Evolutionary conservation across 164 flowering plant species (phyloP), one percentile per base, ranked within the genome.

Genomic region (Aristolochia fimbriata): DNA sequence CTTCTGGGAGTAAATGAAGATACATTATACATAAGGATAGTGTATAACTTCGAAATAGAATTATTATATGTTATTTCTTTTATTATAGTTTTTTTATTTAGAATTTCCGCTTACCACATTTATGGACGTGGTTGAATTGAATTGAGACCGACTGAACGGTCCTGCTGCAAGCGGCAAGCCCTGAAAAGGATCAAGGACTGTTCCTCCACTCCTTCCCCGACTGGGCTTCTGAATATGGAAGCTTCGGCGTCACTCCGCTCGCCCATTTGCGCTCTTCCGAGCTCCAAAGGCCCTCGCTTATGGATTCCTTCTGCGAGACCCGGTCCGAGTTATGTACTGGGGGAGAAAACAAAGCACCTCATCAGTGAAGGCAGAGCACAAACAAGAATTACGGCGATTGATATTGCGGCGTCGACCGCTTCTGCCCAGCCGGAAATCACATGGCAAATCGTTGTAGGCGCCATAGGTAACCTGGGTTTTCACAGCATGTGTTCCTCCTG

Each of bases 361-460:
- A 64, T 25, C 23, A 49, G 60, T 48, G 30, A 53, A 57, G 23
- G 58, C 45, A 46, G 47, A 25, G 15, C 25, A 15, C 56, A 51
- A 12, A 46, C 58, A 10, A 55, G 54, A 30, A 51, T 70, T 16
- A 46, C 13, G 21, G 70, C 68, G 13, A 54, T 59, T 19, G 52
- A 23, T 24, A 68, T 63, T 20, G 53, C 72, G 0, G 59, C 62
- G 0, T 69, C 65, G 0, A 12, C 59, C 2, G 80, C 72, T 49
- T 75, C 76, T 0, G 69, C 56, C 22, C 74, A 60, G 55, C 80
- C 51, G 6, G 75, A 70, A 54, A 25, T 87, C 65, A 79, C 86
- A 30, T 90, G 92, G 97, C 81, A 85, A 70, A 82, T 85, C 24
- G 62, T 83, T 15, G 78, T 80, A 13, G 97, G 97, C 14, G 63